Evolutionary conservation across 805 yeast genomes (phyloP), one percentile per base, ranked within the genome.

Genomic region (Kazachstania martiniae): DNA sequence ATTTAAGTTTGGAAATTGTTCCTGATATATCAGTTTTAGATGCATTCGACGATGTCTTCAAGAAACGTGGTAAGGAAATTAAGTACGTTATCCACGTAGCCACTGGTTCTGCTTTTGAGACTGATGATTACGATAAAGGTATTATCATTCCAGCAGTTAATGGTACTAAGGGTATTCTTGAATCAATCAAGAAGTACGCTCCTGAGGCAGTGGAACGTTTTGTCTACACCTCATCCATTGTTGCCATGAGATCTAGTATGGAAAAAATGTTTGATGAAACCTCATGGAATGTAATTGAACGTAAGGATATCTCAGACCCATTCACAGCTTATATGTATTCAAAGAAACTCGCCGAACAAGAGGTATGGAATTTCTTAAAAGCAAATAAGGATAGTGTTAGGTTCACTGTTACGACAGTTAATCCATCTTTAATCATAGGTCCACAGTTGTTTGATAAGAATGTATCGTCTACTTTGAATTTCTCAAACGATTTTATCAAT

Each of bases 31-130:
- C 55, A 6, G 32, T 33, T 7, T 42, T 43, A n/a, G 59, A 61
- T 25, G 70, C 74, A 0, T 72, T 73, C 37, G 71, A 68, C 38
- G 49, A 51, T 9, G 63, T 63, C 1, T 56, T 73, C 29, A 39
- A 55, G 26, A 51, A 56, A 15, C 51, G 54, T 21, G 65, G 67
- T 38, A 66, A 68, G 21, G 77, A 73, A 26, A 65, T 73, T 35
- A 58, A 59, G 9, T 70, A 65, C 21, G 74, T 76, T 31, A 42
- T 74, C 26, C 83, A 75, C 51, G 65, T 77, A 8, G 82, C 83
- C 2, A 67, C 78, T 10, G 80, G 82, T 10, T 68, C 68, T 47
- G 57, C 63, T 18, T 67, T 63, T 47, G 60, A 64, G 8, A 51
- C 59, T 10, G 60, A 65, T 38, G 57, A 66, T 22, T 48, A 43